Evolutionary conservation across 768 basidiomycete genomes (phyloP).

Genomic region (Lentinus brumalis): DNA sequence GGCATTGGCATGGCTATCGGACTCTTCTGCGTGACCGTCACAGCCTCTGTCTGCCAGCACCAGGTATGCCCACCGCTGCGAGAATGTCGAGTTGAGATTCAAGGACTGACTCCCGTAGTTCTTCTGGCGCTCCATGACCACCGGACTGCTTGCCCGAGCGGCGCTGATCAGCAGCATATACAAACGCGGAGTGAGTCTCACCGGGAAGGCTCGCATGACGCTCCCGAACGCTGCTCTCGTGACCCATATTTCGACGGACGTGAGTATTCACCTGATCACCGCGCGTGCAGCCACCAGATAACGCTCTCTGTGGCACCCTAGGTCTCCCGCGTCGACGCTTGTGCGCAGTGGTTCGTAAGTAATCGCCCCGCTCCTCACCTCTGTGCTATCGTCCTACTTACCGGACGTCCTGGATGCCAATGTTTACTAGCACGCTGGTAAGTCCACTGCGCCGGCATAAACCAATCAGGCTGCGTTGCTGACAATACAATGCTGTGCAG

Average conservation of each 20-base stretch:
- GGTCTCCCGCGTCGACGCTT: slow-evolving; percentile 59
- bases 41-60: slow-evolving; percentile 59
- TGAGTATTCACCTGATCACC: slow-evolving; percentile 34
- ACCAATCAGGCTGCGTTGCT: not conserved
- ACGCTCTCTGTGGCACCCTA: slow-evolving; percentile 23
- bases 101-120: slow-evolving; percentile 41
- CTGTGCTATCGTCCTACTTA: not conserved
- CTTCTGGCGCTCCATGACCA: slow-evolving; percentile 70
- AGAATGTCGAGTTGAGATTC: slow-evolving; percentile 7
- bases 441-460: slow-evolving; percentile 5
- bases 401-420: not conserved
- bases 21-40: slow-evolving; percentile 50
- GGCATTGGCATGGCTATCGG: slow-evolving; percentile 64
- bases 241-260: slow-evolving; percentile 68
- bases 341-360: slow-evolving; percentile 76
- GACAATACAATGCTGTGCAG: slow-evolving; percentile 26
- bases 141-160: slow-evolving; percentile 64
- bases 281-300: not conserved
- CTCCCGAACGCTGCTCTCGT: slow-evolving; percentile 63
- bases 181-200: slow-evolving; percentile 65
- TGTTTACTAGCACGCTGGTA: slow-evolving; percentile 40
- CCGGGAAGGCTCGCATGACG: slow-evolving; percentile 63
- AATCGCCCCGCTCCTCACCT: slow-evolving; percentile 2
- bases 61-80: slow-evolving; percentile 45
- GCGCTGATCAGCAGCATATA: slow-evolving; percentile 73